Evolutionary conservation across 2,329 filamentous ascomycete genomes (phyloP).

Genomic region (Raffaelea albimanens): DNA sequence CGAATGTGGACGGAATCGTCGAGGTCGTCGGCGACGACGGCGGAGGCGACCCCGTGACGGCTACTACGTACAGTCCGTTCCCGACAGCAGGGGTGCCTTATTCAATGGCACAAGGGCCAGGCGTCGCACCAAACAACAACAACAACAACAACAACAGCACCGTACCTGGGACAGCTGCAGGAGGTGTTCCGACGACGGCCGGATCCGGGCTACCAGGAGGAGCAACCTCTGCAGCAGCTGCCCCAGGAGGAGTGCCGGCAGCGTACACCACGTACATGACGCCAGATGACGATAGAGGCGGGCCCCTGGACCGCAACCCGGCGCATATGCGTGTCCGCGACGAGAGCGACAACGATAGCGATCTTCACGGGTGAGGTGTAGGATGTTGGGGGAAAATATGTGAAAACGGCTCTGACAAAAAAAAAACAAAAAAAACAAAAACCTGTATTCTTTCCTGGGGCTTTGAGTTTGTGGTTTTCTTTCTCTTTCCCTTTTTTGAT

Average conservation of each 20-base stretch:
- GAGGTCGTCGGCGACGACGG: neutral
- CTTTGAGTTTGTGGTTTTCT: constrained; percentile 3
- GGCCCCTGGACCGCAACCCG: neutral
- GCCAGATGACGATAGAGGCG: neutral
- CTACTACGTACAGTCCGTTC: no score
- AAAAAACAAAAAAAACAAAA: neutral
- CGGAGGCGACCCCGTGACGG: no score
- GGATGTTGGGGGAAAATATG: no score
- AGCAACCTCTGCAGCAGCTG: neutral
- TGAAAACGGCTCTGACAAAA: no score
- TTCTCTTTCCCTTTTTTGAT: neutral
- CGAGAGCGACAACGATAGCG: neutral
- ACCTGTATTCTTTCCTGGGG: no score
- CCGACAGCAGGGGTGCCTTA: no score
- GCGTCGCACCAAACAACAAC: no score
- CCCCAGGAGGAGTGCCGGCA: neutral
- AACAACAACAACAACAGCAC: no score
- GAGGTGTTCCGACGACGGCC: no score
- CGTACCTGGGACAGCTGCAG: neutral
- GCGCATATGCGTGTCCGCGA: neutral
- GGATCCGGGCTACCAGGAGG: neutral
- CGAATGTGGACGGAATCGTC: neutral
- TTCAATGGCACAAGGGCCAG: no score
- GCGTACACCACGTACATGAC: neutral
- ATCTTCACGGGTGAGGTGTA: neutral